These are phyloP conservation scores for Penicillium samsonianum DNA, from an alignment of 495 filamentous ascomycete species.

Conservation along the genomic window DNA sequence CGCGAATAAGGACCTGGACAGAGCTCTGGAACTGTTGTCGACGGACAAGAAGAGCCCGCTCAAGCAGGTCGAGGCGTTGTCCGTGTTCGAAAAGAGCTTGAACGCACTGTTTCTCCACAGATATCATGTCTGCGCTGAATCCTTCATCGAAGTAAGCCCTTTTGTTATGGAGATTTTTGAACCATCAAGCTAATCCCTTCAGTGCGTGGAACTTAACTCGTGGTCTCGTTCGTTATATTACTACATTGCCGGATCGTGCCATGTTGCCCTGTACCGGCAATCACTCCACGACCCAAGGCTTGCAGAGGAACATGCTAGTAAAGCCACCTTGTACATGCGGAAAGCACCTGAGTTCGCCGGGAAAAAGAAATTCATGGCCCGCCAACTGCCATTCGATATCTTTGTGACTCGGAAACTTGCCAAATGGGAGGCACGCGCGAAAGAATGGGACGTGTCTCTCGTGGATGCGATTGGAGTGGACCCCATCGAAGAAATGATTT, in stretches of 20 bases:
- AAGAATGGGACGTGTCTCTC: slow-evolving; percentile 64
- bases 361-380: slow-evolving; percentile 86
- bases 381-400: slow-evolving; percentile 85
- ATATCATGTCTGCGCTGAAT: slow-evolving; percentile 68
- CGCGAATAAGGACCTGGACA: slow-evolving; percentile 64
- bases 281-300: slow-evolving; percentile 48
- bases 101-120: slow-evolving; percentile 75
- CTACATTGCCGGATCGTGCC: slow-evolving; percentile 77
- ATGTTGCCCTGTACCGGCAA: slow-evolving; percentile 78
- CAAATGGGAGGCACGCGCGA: slow-evolving; percentile 86
- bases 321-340: slow-evolving; percentile 68
- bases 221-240: slow-evolving; percentile 92
- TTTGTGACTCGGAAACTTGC: slow-evolving; percentile 82
- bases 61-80: slow-evolving; percentile 79
- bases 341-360: slow-evolving; percentile 75
- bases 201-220: slow-evolving; percentile 80
- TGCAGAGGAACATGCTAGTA: slow-evolving; percentile 56
- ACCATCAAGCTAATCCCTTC: not conserved
- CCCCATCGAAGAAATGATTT: slow-evolving; percentile 92
- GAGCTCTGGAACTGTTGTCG: slow-evolving; percentile 64
- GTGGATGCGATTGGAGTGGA: slow-evolving; percentile 82
- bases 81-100: slow-evolving; percentile 81
- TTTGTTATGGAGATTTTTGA: not conserved
- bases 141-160: slow-evolving; percentile 62
- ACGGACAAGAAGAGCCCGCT: slow-evolving; percentile 66